phyloP scores from a whole-genome alignment of 2,329 filamentous ascomycete species.

The Trichoderma koningiopsis region DNA sequence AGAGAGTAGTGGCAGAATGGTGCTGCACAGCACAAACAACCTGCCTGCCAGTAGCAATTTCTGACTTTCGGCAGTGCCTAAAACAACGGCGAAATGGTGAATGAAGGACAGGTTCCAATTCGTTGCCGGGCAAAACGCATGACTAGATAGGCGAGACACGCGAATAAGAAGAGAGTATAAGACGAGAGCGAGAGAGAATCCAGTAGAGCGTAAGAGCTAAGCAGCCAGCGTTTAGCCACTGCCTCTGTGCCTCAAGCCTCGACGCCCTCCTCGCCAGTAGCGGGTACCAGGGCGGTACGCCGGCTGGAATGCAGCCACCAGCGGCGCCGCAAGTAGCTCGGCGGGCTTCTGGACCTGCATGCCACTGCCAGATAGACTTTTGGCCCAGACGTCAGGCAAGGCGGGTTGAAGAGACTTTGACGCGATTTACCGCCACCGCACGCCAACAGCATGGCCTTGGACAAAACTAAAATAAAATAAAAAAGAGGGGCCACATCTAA shows the following conservation, averaged over 20 bases:
- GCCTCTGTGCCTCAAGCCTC: background rate
- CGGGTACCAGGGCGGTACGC: conserved; percentile 7
- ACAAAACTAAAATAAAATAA: background rate
- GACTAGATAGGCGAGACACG: background rate
- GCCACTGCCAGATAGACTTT: conserved; percentile 4
- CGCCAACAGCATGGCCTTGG: background rate
- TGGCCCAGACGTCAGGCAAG: background rate
- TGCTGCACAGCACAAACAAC: background rate
- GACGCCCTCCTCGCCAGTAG: background rate
- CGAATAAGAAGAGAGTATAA: background rate
- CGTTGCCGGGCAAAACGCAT: background rate
- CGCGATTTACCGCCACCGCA: conserved; percentile 5
- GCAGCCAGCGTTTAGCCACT: background rate
- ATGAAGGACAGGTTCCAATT: background rate
- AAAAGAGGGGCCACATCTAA: background rate
- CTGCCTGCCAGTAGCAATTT: background rate
- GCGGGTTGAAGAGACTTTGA: background rate
- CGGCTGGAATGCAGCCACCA: conserved; percentile 3
- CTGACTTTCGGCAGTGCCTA: background rate
- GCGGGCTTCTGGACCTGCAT: conserved; percentile 4
- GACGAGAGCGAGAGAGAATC: too few species aligned
- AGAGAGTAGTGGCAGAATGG: background rate
- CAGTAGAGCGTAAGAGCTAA: background rate
- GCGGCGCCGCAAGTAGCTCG: background rate
- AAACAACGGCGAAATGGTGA: background rate